Evolutionary conservation across 2,329 filamentous ascomycete species (phyloP).

Genomic region (Colletotrichum sp.): DNA sequence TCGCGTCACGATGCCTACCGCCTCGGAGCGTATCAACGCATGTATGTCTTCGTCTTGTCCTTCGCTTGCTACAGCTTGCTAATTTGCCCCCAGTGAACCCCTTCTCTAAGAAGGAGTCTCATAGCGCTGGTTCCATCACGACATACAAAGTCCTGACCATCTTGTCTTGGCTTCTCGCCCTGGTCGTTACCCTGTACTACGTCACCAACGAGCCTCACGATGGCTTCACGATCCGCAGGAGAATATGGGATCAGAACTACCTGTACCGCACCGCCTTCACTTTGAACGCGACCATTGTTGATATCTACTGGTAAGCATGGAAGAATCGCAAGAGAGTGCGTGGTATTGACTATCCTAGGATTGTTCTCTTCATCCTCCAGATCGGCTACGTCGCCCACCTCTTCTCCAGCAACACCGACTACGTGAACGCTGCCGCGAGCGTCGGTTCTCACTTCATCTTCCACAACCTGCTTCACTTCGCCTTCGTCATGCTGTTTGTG

Average conservation of each 20-base stretch:
- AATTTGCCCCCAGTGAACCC: slow-evolving; percentile 66
- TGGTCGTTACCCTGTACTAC: slow-evolving; percentile 79
- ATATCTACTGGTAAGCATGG: slow-evolving; percentile 74
- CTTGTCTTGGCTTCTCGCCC: slow-evolving; percentile 75
- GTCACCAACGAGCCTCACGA: slow-evolving; percentile 68
- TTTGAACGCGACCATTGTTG: slow-evolving; percentile 67
- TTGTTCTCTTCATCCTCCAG: slow-evolving; percentile 77
- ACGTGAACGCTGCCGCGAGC: slow-evolving; percentile 73
- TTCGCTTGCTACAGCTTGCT: slow-evolving; percentile 8
- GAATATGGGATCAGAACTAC: slow-evolving; percentile 78
- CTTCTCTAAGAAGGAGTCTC: slow-evolving; percentile 73
- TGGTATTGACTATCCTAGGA: slow-evolving; percentile 47
- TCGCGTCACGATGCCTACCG: slow-evolving; percentile 9
- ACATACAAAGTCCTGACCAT: slow-evolving; percentile 79
- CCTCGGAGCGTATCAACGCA: slow-evolving; percentile 17
- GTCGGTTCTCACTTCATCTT: slow-evolving; percentile 85
- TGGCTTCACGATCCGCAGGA: slow-evolving; percentile 61
- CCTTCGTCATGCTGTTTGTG: slow-evolving; percentile 84
- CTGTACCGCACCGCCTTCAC: slow-evolving; percentile 74
- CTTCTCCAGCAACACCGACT: slow-evolving; percentile 69
- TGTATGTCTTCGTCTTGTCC: slow-evolving; percentile 3
- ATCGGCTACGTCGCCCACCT: slow-evolving; percentile 77
- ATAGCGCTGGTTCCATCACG: slow-evolving; percentile 64
- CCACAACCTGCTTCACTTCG: slow-evolving; percentile 83
- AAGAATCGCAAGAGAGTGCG: neutral